These are phyloP conservation scores for Trichoderma sp. DNA, from an alignment of 2,329 filamentous ascomycete species.

Conservation along the genomic window DNA sequence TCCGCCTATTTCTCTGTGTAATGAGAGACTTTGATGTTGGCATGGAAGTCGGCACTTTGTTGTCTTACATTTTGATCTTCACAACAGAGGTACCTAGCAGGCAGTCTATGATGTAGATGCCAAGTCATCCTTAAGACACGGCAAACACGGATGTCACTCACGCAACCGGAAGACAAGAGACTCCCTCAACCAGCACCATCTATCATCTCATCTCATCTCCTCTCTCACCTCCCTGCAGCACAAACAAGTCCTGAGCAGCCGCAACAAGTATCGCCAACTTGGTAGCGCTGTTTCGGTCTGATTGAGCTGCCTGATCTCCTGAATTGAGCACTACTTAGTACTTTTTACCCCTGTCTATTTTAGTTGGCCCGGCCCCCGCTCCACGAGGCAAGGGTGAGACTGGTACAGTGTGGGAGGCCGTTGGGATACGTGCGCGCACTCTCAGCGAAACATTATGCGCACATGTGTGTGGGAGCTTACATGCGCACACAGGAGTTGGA, in stretches of 20 bases:
- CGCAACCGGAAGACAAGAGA: neutral
- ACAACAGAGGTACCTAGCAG: neutral
- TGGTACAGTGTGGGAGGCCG: neutral
- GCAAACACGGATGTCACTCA: neutral
- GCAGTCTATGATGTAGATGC: neutral
- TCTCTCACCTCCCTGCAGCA: neutral
- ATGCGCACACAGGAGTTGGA: neutral
- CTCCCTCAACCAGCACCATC: neutral
- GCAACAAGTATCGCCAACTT: neutral
- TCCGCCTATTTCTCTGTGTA: neutral
- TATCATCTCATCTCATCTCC: neutral
- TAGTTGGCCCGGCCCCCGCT: neutral
- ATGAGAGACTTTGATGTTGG: neutral
- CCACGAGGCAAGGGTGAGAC: neutral
- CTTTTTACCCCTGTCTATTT: constrained; percentile 2
- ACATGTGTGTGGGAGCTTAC: neutral
- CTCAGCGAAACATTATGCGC: neutral
- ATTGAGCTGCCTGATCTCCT: neutral
- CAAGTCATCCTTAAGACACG: neutral
- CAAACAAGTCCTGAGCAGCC: neutral
- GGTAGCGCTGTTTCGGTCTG: neutral
- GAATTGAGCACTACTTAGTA: neutral
- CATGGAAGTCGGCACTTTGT: neutral
- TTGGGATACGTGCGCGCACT: neutral
- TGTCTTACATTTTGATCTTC: neutral